A percentile compares a stretch with the other conserved stretches of the same genome.
Evolutionary conservation across 148 eudicot species (phyloP).

Genomic region (Silene uniflora): DNA sequence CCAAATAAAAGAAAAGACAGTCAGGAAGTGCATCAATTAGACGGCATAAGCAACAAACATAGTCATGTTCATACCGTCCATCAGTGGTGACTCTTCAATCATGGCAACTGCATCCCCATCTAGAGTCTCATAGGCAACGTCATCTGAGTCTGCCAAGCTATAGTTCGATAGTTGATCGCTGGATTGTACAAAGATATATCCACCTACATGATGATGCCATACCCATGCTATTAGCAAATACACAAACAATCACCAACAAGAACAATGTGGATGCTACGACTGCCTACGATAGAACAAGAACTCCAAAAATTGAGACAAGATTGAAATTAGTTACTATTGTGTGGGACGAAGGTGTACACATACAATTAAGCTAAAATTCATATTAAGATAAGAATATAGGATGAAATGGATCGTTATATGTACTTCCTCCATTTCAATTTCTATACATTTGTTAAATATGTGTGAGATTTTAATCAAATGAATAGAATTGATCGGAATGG

Average conservation of each 20-base stretch:
- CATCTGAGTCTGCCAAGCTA: conserved; percentile 29
- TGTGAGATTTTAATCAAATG: too few species aligned
- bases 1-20: neutral
- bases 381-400: too few species aligned
- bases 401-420: too few species aligned
- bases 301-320: neutral
- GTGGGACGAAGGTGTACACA: neutral
- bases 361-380: neutral
- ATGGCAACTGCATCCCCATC: conserved; percentile 30
- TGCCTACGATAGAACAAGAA: too few species aligned
- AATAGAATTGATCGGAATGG: too few species aligned
- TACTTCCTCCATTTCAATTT: too few species aligned
- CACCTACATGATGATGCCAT: conserved; percentile 11
- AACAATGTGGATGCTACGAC: neutral
- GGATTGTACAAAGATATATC: conserved; percentile 14
- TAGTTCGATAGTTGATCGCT: conserved; percentile 21
- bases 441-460: too few species aligned
- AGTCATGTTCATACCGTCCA: conserved; percentile 21
- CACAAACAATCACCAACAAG: neutral
- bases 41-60: neutral
- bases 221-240: neutral
- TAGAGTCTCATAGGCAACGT: conserved; percentile 27
- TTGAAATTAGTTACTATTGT: neutral
- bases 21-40: neutral
- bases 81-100: conserved; percentile 28